Evolutionary conservation across 176 grass and related monocot genomes (phyloP), one percentile per base, ranked within the genome.

Genomic region (Eleusine coracana): DNA sequence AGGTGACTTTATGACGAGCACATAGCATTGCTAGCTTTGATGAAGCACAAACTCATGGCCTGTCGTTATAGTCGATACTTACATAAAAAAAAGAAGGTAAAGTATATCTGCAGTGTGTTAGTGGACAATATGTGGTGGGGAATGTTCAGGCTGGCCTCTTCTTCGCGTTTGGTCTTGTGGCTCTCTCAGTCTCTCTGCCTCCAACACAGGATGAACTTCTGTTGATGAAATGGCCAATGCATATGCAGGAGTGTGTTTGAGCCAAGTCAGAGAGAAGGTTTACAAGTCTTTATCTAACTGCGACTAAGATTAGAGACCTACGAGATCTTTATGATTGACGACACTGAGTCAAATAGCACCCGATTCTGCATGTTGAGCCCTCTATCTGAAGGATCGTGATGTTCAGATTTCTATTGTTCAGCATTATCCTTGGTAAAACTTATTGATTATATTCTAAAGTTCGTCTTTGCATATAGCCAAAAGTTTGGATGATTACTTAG

Each of bases 341-440:
- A 74, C 81, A 50, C 6, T 39, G 59, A 40, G 28, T 42, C 40
- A 70, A 74, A 55, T 88, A 73, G 62, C 77, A 67, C 60, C 10
- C 21, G 44, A 38, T 23, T 52, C 14, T 51, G 1, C 49, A 16
- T 51, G 49, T 51, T 6, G 1, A 9, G 1, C 9, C 41, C 15
- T 17, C 50, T 4, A 16, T 65, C 38, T 27, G 51, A 40, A 40
- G 40, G 9, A 66, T 50, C 34, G 38, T 80, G 69, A n/a, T 68
- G 42, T 61, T 61, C 52, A n/a, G 60, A 31, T 61, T 50, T 41
- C 5, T 63, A 51, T 75, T 34, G 62, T 68, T 83, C 12, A 69
- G 60, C 69, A n/a, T 17, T 29, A 36, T 34, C 21, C 40, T 31
- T 68, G 5, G 58, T 44, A 41, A 27, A 10, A 83, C 40, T 7